Conservation (phyloP, 2,329 filamentous ascomycete genomes). For the Leptodontidium sp. region DNA sequence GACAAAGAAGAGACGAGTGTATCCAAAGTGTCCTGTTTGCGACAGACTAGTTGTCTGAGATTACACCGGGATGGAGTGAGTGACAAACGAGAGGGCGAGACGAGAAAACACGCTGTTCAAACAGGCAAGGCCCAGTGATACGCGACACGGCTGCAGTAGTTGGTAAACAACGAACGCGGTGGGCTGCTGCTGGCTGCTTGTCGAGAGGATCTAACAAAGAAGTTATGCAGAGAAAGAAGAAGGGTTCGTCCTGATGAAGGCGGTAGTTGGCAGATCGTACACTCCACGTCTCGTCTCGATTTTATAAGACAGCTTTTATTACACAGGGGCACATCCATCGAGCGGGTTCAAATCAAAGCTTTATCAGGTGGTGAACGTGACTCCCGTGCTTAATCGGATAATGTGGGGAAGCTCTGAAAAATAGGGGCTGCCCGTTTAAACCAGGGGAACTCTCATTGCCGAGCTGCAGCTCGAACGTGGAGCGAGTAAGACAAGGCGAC, state of each 20-base stretch:
- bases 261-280: conserved; percentile 29
- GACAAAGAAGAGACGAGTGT: neutral
- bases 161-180: conserved; percentile 30
- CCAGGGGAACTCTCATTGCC: conserved; percentile 6
- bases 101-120: conserved; percentile 26
- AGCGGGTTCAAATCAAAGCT: conserved; percentile 5
- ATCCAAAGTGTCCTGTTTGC: conserved; percentile 22
- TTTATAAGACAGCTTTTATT: conserved; percentile 33
- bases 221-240: neutral
- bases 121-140: conserved; percentile 16
- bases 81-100: conserved; percentile 7
- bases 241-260: conserved; percentile 13
- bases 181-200: neutral
- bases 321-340: conserved; percentile 24
- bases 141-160: conserved; percentile 26
- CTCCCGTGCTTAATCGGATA: neutral
- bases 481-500: no score
- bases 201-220: neutral
- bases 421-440: conserved; percentile 19
- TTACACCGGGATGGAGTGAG: neutral
- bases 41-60: conserved; percentile 12
- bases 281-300: conserved; percentile 42
- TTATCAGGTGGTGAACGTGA: neutral
- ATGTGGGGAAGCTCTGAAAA: conserved; percentile 21
- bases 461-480: neutral